Conservation (phyloP, 2,329 filamentous ascomycete species). For the Pseudogymnoascus sp. region DNA sequence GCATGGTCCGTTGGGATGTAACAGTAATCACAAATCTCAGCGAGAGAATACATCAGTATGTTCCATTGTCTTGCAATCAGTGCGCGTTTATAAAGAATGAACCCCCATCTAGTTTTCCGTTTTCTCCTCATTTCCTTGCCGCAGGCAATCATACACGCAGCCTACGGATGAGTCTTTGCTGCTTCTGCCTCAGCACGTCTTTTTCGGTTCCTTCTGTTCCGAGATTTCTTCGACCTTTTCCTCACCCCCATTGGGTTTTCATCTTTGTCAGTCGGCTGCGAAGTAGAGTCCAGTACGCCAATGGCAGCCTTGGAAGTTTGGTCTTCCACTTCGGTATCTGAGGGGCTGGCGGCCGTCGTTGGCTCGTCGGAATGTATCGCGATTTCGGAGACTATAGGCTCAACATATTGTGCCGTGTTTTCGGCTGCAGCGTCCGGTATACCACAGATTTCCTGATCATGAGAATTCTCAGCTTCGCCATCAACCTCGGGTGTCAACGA, state of each 20-base stretch:
- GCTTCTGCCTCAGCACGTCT: neutral
- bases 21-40: conserved; percentile 3
- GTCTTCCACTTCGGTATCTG: neutral
- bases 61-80: neutral
- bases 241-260: neutral
- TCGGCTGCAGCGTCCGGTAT: neutral
- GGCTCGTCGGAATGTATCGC: neutral
- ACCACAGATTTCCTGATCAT: neutral
- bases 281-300: neutral
- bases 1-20: neutral
- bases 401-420: neutral
- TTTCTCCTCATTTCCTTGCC: neutral
- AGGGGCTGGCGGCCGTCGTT: neutral
- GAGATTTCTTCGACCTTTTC: neutral
- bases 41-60: conserved; percentile 1
- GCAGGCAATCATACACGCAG: neutral
- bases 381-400: neutral
- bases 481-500: neutral
- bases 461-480: neutral
- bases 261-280: neutral
- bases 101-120: neutral
- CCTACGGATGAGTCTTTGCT: neutral
- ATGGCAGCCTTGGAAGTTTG: neutral
- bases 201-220: neutral
- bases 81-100: neutral